Percentiles rank a stretch among this genome's conserved stretches.
phyloP scores from a whole-genome alignment of 306 rosid species.

The Pyrus bretschneideri region DNA sequence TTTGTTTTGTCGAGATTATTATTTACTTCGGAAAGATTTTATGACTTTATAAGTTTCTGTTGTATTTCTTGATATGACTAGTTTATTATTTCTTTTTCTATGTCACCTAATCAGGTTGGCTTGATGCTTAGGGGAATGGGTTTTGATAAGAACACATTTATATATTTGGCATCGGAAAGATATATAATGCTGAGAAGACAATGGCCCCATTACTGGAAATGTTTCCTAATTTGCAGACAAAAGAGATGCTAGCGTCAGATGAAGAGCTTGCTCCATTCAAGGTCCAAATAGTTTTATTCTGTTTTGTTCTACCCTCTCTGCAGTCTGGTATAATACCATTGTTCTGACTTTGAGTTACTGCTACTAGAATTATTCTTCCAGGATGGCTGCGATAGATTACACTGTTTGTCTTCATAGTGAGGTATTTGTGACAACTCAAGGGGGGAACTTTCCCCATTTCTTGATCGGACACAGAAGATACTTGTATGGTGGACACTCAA shows the following conservation, averaged over 20 bases:
- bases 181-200: conserved; percentile 69
- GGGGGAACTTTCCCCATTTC: conserved; percentile 98
- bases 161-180: conserved; percentile 86
- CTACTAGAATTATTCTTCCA: conserved; percentile 81
- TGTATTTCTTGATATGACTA: neutral
- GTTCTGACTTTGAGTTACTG: conserved; percentile 40
- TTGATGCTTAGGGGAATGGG: conserved; percentile 99
- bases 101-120: conserved; percentile 61
- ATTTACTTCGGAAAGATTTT: neutral
- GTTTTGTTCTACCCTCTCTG: conserved; percentile 6
- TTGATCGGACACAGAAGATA: conserved; percentile 92
- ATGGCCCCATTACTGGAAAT: conserved; percentile 86
- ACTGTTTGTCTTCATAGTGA: conserved; percentile 97
- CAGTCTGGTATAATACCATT: conserved; percentile 8
- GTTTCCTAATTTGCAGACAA: conserved; percentile 88
- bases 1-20: neutral
- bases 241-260: conserved; percentile 72
- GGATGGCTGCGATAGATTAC: conserved; percentile 99
- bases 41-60: neutral
- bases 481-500: conserved; percentile 88
- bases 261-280: conserved; percentile 78
- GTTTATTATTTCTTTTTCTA: conserved; percentile 11
- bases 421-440: conserved; percentile 98
- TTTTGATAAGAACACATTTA: conserved; percentile 68
- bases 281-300: conserved; percentile 30